phyloP scores from a whole-genome alignment of 2,329 filamentous ascomycete species.

The Exophiala sp. region DNA sequence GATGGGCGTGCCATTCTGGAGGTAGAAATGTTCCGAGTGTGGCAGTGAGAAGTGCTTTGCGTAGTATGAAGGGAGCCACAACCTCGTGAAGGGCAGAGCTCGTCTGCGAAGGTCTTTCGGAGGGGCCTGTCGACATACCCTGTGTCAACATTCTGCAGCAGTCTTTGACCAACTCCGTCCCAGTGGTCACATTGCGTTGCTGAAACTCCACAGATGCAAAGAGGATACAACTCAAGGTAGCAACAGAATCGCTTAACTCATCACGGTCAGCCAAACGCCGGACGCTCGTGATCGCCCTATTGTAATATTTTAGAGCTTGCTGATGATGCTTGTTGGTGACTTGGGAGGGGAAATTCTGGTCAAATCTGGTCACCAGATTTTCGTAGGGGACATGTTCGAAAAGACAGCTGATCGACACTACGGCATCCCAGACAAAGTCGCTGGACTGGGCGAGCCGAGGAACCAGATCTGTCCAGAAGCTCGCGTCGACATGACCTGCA shows the following conservation, averaged over 20 bases:
- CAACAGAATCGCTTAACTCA: constrained; percentile 15
- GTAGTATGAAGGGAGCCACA: constrained; percentile 14
- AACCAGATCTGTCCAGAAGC: constrained; percentile 20
- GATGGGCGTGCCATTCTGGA: constrained; percentile 5
- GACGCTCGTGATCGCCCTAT: constrained; percentile 16
- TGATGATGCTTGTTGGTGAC: constrained; percentile 14
- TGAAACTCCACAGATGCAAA: constrained; percentile 24
- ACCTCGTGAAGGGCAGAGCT: constrained; percentile 8
- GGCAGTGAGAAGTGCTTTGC: constrained; percentile 13
- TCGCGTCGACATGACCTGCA: constrained; percentile 14
- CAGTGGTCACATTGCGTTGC: constrained; percentile 18
- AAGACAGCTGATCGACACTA: constrained; percentile 17
- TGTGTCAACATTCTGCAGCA: constrained; percentile 17
- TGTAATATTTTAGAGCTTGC: constrained; percentile 18
- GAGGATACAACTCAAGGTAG: constrained; percentile 20
- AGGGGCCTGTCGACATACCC: background rate
- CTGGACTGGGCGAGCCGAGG: constrained; percentile 17
- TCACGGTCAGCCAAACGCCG: constrained; percentile 6
- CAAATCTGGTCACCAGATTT: background rate
- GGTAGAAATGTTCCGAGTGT: constrained; percentile 7
- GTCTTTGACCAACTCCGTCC: constrained; percentile 11
- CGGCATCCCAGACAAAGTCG: constrained; percentile 20
- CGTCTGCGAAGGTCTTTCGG: background rate
- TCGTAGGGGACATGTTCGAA: constrained; percentile 17
- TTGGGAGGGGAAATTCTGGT: background rate